Percentiles rank a stretch among this genome's conserved stretches.
Evolutionary conservation across 371 early-diverging fungal genomes (phyloP).

Genomic region (Zancudomyces culisetae): DNA sequence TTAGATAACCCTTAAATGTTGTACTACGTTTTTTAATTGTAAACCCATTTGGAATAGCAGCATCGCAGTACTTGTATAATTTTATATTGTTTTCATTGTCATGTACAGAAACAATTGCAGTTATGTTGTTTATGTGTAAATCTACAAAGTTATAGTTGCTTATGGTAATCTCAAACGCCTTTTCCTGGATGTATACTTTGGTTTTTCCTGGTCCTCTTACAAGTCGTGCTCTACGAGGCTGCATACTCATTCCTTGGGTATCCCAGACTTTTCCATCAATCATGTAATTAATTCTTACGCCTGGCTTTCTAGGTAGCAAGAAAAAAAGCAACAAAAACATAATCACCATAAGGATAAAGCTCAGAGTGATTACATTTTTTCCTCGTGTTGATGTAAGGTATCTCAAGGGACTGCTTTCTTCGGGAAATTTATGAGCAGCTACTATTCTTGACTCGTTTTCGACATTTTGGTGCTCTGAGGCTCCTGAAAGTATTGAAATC

Average conservation of each 20-base stretch:
- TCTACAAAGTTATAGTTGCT: not conserved
- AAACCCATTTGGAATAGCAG: not conserved
- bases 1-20: not conserved
- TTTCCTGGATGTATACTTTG: not conserved
- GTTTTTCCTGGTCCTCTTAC: not conserved
- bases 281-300: not conserved
- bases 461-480: not conserved
- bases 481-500: not conserved
- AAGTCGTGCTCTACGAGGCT: too few relatives aligned
- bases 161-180: not conserved
- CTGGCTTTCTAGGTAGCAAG: not conserved
- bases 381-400: not conserved
- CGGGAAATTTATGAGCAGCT: not conserved
- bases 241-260: not conserved
- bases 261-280: not conserved
- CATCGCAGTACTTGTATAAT: not conserved
- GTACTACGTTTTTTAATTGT: not conserved
- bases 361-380: not conserved
- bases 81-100: not conserved
- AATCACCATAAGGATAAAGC: not conserved
- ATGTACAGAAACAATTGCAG: not conserved
- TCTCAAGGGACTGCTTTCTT: not conserved
- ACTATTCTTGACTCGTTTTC: not conserved
- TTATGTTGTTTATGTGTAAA: not conserved
- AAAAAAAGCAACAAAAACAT: not conserved